phyloP scores from a whole-genome alignment of 176 grass and related monocot genomes.

The Alopecurus myosuroides region DNA sequence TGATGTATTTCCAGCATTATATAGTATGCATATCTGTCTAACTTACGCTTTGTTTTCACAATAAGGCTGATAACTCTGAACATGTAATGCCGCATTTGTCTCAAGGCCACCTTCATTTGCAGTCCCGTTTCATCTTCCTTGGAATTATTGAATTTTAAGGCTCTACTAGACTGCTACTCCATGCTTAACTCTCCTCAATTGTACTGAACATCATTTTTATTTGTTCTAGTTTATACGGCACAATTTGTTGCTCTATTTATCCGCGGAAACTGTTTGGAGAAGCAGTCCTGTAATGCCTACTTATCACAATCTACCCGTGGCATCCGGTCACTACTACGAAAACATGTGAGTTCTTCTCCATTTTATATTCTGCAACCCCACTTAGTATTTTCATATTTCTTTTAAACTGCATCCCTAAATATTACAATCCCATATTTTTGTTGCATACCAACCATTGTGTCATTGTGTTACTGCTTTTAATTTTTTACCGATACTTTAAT shows the following conservation, averaged over 20 bases:
- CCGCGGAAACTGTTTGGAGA: slow-evolving; percentile 42
- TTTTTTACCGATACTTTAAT: background rate
- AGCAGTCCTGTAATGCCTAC: slow-evolving; percentile 68
- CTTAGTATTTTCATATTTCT: background rate
- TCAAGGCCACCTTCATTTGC: background rate
- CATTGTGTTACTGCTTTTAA: slow-evolving; percentile 11
- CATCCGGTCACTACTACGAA: slow-evolving; percentile 70
- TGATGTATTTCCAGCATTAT: background rate
- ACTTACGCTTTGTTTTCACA: background rate
- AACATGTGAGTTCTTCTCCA: slow-evolving; percentile 58
- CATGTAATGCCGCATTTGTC: background rate
- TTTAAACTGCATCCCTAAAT: background rate
- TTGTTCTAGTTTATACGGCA: slow-evolving; percentile 58
- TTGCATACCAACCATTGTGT: background rate
- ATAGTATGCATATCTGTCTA: background rate
- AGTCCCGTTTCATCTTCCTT: background rate
- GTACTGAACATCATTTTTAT: slow-evolving; percentile 12
- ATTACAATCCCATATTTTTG: background rate
- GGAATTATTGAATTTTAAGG: background rate
- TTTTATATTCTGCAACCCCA: background rate
- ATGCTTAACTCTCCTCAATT: slow-evolving; percentile 4
- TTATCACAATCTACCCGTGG: slow-evolving; percentile 82
- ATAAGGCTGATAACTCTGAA: background rate
- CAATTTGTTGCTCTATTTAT: slow-evolving; percentile 93
- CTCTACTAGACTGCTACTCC: background rate